Percentiles rank a stretch among this genome's conserved stretches.
These are phyloP conservation scores for Penicillium verrucosum DNA, from an alignment of 2,329 filamentous ascomycete genomes.

Conservation along the genomic window DNA sequence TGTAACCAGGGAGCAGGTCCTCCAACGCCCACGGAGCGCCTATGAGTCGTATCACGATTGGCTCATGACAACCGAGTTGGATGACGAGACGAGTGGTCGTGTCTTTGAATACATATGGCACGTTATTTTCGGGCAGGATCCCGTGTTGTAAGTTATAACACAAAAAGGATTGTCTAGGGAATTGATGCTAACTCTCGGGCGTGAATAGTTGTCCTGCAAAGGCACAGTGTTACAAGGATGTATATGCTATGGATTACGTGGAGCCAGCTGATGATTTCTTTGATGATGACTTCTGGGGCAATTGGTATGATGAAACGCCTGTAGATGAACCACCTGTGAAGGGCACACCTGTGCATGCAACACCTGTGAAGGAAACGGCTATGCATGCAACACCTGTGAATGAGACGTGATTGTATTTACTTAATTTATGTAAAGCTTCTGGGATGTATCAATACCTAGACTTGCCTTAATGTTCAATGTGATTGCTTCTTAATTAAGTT, in stretches of 20 bases:
- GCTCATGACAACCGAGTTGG: slow-evolving; percentile 54
- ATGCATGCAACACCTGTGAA: not conserved
- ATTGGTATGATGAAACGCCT: slow-evolving; percentile 5
- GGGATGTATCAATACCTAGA: not conserved
- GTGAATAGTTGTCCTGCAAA: slow-evolving; percentile 26
- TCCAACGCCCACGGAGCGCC: slow-evolving; percentile 46
- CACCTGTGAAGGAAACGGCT: not conserved
- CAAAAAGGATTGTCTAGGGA: not conserved
- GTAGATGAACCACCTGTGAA: not conserved
- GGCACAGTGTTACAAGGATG: slow-evolving; percentile 26
- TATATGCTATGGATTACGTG: slow-evolving; percentile 24
- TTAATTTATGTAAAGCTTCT: not conserved
- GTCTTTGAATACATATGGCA: slow-evolving; percentile 66
- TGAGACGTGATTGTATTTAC: slow-evolving; percentile 1
- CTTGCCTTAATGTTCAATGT: not conserved
- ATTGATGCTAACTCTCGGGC: slow-evolving; percentile 1
- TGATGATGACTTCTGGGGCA: not conserved
- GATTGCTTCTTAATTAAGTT: not conserved
- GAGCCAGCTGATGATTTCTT: not conserved
- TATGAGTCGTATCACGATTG: slow-evolving; percentile 58
- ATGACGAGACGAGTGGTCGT: slow-evolving; percentile 55
- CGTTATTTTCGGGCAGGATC: slow-evolving; percentile 47
- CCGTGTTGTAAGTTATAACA: slow-evolving; percentile 38
- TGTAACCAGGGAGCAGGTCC: slow-evolving; percentile 53
- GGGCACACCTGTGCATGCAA: not conserved